Evolutionary conservation across 2,329 filamentous ascomycete genomes (phyloP).

Genomic region (Fusarium hostae): DNA sequence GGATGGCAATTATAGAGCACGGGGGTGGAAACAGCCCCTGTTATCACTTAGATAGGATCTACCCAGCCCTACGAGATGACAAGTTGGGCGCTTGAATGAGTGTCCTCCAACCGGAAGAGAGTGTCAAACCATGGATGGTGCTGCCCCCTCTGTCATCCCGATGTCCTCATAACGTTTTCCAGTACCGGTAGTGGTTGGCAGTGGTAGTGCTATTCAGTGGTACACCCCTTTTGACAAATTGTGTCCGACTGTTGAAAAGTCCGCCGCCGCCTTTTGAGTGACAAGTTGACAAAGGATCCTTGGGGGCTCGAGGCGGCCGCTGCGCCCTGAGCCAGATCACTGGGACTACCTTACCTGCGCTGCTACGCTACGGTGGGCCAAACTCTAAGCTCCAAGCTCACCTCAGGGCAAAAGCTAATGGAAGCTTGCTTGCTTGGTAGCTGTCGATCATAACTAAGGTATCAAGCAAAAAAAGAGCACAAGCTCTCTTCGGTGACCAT

Average conservation of each 20-base stretch:
- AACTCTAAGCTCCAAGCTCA: conserved; percentile 12
- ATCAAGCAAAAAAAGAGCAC: not conserved
- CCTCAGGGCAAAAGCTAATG: not conserved
- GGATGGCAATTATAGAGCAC: not conserved
- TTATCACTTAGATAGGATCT: conserved; percentile 3
- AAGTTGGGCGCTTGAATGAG: conserved; percentile 21
- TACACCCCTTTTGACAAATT: conserved; percentile 26
- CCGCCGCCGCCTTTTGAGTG: conserved; percentile 15
- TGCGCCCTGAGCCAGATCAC: conserved; percentile 39
- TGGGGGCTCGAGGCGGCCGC: conserved; percentile 30
- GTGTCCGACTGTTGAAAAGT: not conserved
- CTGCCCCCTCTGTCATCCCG: conserved; percentile 5
- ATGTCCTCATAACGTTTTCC: not conserved
- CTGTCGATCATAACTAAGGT: conserved; percentile 23
- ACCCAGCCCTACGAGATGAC: conserved; percentile 30
- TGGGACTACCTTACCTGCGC: conserved; percentile 21
- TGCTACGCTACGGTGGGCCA: not conserved
- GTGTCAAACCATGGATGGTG: not conserved
- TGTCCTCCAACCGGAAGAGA: conserved; percentile 14
- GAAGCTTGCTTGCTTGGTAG: not conserved
- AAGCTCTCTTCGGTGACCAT: conserved; percentile 1
- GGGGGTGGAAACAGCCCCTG: conserved; percentile 1
- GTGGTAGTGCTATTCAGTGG: not conserved
- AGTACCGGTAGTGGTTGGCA: not conserved
- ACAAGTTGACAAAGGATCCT: conserved; percentile 25